phyloP scores from a whole-genome alignment of 108 stramenopile species.

The Cyclotella choctawhatcheeana region DNA sequence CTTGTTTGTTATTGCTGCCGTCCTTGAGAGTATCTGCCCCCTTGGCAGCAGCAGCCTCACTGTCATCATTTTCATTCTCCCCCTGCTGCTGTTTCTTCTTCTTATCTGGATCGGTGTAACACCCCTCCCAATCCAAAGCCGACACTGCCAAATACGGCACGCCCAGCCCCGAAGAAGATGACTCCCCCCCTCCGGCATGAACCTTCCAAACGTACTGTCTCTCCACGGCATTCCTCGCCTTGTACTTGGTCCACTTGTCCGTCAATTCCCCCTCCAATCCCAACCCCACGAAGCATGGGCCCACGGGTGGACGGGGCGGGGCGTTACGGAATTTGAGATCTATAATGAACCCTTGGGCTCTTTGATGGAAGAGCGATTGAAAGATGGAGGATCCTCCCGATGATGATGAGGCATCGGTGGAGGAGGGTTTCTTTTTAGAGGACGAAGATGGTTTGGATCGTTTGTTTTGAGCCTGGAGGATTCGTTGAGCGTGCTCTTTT shows the following conservation, averaged over 20 bases:
- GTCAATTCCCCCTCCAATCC: slow-evolving; percentile 75
- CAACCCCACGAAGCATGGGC: slow-evolving; percentile 84
- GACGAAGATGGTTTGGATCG: background rate
- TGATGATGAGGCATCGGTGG: slow-evolving; percentile 10
- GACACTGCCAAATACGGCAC: slow-evolving; percentile 80
- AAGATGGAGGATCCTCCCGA: slow-evolving; percentile 58
- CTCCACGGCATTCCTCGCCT: slow-evolving; percentile 80
- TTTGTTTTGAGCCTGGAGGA: slow-evolving; percentile 48
- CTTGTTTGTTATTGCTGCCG: background rate
- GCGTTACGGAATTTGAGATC: slow-evolving; percentile 87
- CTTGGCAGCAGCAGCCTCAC: too few relatives aligned
- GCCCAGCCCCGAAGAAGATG: slow-evolving; percentile 71
- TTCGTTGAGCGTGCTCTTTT: slow-evolving; percentile 70
- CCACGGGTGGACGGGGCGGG: slow-evolving; percentile 89
- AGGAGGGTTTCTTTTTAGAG: slow-evolving; percentile 14
- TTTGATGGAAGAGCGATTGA: slow-evolving; percentile 72
- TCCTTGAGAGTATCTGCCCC: too few relatives aligned
- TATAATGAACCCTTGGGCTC: slow-evolving; percentile 86
- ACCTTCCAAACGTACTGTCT: slow-evolving; percentile 80
- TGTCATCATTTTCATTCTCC: too few relatives aligned
- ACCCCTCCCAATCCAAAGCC: slow-evolving; percentile 80
- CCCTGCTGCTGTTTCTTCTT: too few relatives aligned
- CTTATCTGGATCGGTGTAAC: slow-evolving; percentile 47
- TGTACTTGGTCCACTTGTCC: slow-evolving; percentile 73
- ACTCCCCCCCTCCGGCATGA: slow-evolving; percentile 72